Evolutionary conservation across 2,329 filamentous ascomycete species (phyloP).

Genomic region (Pestalotiopsis sp.): DNA sequence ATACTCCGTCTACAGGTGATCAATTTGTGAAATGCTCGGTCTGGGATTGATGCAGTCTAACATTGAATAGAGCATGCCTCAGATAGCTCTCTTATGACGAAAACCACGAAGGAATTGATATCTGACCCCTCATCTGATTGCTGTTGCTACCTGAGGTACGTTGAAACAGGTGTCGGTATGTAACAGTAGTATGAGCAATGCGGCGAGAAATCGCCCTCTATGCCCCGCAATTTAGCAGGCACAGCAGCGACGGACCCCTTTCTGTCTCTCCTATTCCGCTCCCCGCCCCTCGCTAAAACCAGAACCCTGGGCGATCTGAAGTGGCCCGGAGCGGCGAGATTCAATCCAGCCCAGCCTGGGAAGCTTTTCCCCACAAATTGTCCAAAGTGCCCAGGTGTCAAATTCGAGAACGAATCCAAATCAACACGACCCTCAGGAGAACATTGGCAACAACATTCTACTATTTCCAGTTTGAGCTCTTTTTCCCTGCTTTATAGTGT

Average conservation of each 20-base stretch:
- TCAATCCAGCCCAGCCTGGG: constrained; percentile 3
- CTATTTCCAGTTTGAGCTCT: neutral
- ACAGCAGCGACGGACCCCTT: constrained; percentile 4
- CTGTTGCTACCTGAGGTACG: no score
- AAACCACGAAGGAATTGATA: no score
- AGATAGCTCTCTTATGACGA: no score
- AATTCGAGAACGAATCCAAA: constrained; percentile 7
- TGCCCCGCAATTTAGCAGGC: neutral
- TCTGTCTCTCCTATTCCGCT: neutral
- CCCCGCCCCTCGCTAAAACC: constrained; percentile 10
- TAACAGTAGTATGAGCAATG: no score
- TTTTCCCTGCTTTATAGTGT: neutral
- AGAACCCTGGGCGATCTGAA: constrained; percentile 4
- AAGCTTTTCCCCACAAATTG: constrained; percentile 13
- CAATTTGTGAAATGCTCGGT: no score
- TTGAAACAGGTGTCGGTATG: no score
- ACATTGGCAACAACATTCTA: neutral
- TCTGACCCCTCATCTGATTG: no score
- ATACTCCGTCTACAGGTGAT: no score
- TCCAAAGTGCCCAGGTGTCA: constrained; percentile 14
- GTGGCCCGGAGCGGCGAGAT: constrained; percentile 2
- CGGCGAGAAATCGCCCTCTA: neutral
- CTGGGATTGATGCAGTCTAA: no score
- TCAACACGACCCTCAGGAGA: neutral
- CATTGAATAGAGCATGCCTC: no score